These are phyloP conservation scores for Venturia aucupariae DNA, from an alignment of 2,329 filamentous ascomycete genomes.

Conservation along the genomic window DNA sequence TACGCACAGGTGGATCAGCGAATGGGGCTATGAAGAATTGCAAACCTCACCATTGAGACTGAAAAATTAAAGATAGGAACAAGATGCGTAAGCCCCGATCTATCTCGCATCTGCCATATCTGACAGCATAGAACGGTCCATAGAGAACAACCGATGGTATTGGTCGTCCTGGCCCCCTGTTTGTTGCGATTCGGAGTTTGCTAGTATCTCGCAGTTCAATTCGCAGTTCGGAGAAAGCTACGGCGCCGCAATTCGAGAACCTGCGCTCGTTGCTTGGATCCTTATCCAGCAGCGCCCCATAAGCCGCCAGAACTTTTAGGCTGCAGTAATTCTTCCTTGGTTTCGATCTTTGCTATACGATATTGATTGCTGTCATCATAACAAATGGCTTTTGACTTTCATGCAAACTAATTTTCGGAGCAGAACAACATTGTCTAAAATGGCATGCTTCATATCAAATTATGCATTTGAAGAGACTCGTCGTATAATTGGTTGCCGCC, in stretches of 20 bases:
- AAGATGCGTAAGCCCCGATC: neutral
- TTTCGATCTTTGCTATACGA: neutral
- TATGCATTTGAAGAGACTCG: neutral
- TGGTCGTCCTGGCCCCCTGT: neutral
- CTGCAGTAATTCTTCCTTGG: neutral
- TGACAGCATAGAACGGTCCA: neutral
- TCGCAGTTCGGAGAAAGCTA: neutral
- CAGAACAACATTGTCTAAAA: neutral
- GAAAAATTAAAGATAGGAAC: neutral
- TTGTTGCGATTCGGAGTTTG: constrained; percentile 19
- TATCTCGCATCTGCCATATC: neutral
- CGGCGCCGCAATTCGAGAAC: neutral
- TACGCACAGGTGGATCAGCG: neutral
- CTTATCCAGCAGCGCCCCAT: neutral
- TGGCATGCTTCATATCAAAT: neutral
- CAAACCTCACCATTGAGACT: neutral
- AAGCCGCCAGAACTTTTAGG: neutral
- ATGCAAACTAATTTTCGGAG: neutral
- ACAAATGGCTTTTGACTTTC: too few relatives aligned
- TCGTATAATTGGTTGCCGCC: neutral
- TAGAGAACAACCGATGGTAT: neutral
- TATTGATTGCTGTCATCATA: neutral
- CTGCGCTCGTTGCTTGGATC: neutral
- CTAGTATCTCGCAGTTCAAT: neutral
- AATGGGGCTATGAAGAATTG: neutral